phyloP scores from a whole-genome alignment of 345 rosid species.

The Arabidopsis thaliana region TAIR10.1 NC_003070.9:24889001-24889500 shows the following conservation, averaged over 20 bases:
- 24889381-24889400: conserved; percentile 77
- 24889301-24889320: conserved; percentile 12
- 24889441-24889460: conserved; percentile 70
- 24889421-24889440: conserved; percentile 79
- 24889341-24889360: conserved; percentile 32
- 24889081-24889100: conserved; percentile 6
- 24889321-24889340: background rate
- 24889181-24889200: conserved; percentile 62
- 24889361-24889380: conserved; percentile 36
- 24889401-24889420: conserved; percentile 64
- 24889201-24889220: conserved; percentile 71
- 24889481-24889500: background rate
- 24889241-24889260: conserved; percentile 74
- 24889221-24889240: conserved; percentile 74
- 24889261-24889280: conserved; percentile 88
- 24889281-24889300: conserved; percentile 86
- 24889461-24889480: background rate
- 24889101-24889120: conserved; percentile 6
- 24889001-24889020: conserved; percentile 1
- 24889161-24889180: background rate
- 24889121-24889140: background rate
- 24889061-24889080: background rate
- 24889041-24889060: background rate
- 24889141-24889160: background rate
- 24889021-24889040: background rate